Evolutionary conservation across 2,329 filamentous ascomycete species (phyloP), one percentile per base, ranked within the genome.

Genomic region (Stachybotrys chlorohalonatus): DNA sequence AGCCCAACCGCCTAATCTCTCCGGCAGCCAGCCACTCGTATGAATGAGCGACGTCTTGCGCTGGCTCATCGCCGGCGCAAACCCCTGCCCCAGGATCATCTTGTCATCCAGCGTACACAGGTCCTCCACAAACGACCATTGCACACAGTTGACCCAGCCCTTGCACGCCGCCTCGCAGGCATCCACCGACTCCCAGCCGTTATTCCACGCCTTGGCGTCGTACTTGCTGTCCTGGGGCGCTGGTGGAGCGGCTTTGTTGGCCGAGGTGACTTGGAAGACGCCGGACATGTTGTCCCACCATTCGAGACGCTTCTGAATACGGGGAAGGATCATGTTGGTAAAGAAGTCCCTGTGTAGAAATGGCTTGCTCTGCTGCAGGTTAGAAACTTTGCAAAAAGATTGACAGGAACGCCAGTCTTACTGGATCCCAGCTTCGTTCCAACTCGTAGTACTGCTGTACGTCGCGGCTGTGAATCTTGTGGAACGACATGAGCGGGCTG

Each of bases 61-160:
- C 53, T 64, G 58, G 9, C 55, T 53, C 62, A 63, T 63, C n/a
- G 53, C 47, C 1, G 61, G 56, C 13, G 62, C 59, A 51, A 53
- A 63, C 1, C 62, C 62, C 54, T 62, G 59, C 5, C 62, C 62
- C 56, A 61, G 56, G 11, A 55, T 56, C 15, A 64, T 53, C 55
- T 60, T 61, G 53, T 63, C 60, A 51, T 63, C 62, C 57, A 64
- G 59, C 57, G 59, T 62, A 52, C 62, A 64, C 17, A 63, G 53
- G 32, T 64, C 62, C 51, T 64, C 62, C 2, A 61, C 59, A 47
- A 52, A 63, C 6, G 56, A 54, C 62, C 62, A 64, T 53, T 61
- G 56, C 8, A 57, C 51, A 39, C 62, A 64, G 32, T 55, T 50
- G 2, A 31, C 47, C 62, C 62, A 64, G 7, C 53, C 53, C 8